Evolutionary conservation across 495 filamentous ascomycete genomes (phyloP), one percentile per base, ranked within the genome.

Genomic region (Niebla homalea): DNA sequence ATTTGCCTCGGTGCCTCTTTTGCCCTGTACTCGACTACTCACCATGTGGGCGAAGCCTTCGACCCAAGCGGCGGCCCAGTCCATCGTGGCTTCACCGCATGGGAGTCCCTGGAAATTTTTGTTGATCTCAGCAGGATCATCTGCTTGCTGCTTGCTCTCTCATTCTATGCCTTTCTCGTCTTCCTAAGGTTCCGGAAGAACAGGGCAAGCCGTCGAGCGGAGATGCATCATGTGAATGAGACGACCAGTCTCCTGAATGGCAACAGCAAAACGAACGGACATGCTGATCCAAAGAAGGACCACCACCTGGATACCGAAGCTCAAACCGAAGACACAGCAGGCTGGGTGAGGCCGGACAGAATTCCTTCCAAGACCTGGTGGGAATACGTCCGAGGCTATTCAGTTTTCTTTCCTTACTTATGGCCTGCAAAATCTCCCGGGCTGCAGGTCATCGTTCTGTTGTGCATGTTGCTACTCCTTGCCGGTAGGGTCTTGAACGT

Each of bases 341-440:
- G 58, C 11, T 87, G 83, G 84, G 78, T 76, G 48, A 73, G 81
- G 54, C 80, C 82, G 10, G 78, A 74, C n/a, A 75, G 70, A 14
- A 68, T 78, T 36, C 80, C 80, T 4, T 75, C 79, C 5, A 80
- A 81, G 16, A 85, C 75, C 57, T 85, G 87, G 87, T 87, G 83
- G 78, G 92, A 96, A 62, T 98, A 98, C 41, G 52, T 61, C 44
- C 79, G 80, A 51, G 84, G 86, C 18, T 97, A 94, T 63, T 81
- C 79, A 16, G 69, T 94, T 20, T 93, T 97, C 67, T 89, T 94
- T 64, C 89, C 88, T 0, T 97, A 94, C 60, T 78, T 95, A 38
- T 97, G 90, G 90, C 90, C 87, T 15, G 81, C 77, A 50, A 87
- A 87, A 57, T 78, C 85, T 22, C 64, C 70, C 32, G 70, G 68